These are phyloP conservation scores for Teunomyces pallodes DNA, from an alignment of 805 yeast species.

Conservation along the genomic window DNA sequence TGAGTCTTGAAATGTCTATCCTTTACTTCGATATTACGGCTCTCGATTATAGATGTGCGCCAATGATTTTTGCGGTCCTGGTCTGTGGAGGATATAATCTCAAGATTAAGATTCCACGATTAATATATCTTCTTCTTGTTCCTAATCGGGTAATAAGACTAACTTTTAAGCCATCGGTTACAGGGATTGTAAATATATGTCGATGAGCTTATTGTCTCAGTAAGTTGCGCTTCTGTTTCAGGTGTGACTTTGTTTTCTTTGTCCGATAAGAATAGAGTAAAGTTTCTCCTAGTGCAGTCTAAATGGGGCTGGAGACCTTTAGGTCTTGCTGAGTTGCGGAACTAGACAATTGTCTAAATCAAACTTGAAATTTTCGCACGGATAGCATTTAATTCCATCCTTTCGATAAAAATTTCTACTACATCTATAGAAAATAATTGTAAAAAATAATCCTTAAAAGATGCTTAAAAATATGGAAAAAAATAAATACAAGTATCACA, in stretches of 20 bases:
- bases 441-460: conserved; percentile 1
- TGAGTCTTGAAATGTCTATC: background rate
- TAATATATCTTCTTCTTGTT: background rate
- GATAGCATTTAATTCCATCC: background rate
- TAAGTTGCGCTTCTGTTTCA: conserved; percentile 3
- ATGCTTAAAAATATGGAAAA: background rate
- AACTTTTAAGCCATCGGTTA: conserved; percentile 2
- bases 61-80: background rate
- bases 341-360: background rate
- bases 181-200: conserved; percentile 1
- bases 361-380: background rate
- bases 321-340: background rate
- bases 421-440: background rate
- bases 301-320: background rate
- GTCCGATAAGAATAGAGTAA: background rate
- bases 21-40: background rate
- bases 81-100: background rate
- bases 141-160: background rate
- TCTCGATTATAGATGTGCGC: background rate
- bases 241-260: background rate
- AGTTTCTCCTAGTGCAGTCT: background rate
- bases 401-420: background rate
- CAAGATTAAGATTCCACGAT: conserved; percentile 3
- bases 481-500: background rate
- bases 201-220: background rate